phyloP scores from a whole-genome alignment of 257 asterid genomes.

The Dorcoceras hygrometricum region DNA sequence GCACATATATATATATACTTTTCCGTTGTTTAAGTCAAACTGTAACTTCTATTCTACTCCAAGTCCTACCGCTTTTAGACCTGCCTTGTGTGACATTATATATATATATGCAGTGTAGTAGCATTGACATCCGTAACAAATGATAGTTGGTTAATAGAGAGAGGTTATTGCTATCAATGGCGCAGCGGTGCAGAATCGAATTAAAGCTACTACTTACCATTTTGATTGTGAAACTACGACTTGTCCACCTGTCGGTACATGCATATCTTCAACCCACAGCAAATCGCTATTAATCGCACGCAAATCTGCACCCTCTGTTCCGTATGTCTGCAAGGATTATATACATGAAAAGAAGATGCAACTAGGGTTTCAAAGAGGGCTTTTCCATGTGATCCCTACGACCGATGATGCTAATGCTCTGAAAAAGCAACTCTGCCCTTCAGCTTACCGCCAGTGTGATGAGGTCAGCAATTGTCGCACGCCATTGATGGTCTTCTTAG shows the following conservation, averaged over 20 bases:
- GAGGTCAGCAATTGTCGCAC: background rate
- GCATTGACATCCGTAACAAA: too few relatives aligned
- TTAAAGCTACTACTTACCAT: too few relatives aligned
- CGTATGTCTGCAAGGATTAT: background rate
- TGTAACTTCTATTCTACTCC: too few relatives aligned
- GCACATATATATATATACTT: too few relatives aligned
- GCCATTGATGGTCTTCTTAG: background rate
- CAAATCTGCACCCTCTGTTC: background rate
- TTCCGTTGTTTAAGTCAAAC: too few relatives aligned
- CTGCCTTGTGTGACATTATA: too few relatives aligned
- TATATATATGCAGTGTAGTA: too few relatives aligned
- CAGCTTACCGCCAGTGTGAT: background rate
- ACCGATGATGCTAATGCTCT: too few relatives aligned
- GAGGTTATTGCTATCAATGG: too few relatives aligned
- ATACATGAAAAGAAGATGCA: background rate
- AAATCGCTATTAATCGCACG: background rate
- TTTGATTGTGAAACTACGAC: background rate
- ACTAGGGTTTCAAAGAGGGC: background rate
- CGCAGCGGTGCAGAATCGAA: too few relatives aligned
- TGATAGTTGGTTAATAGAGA: too few relatives aligned
- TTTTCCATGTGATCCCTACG: background rate
- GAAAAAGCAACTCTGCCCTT: background rate
- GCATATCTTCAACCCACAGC: background rate
- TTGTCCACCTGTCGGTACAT: background rate
- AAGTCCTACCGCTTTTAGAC: too few relatives aligned